Evolutionary conservation across 2,329 filamentous ascomycete species (phyloP).

Genomic region (Ustilaginoidea virens): DNA sequence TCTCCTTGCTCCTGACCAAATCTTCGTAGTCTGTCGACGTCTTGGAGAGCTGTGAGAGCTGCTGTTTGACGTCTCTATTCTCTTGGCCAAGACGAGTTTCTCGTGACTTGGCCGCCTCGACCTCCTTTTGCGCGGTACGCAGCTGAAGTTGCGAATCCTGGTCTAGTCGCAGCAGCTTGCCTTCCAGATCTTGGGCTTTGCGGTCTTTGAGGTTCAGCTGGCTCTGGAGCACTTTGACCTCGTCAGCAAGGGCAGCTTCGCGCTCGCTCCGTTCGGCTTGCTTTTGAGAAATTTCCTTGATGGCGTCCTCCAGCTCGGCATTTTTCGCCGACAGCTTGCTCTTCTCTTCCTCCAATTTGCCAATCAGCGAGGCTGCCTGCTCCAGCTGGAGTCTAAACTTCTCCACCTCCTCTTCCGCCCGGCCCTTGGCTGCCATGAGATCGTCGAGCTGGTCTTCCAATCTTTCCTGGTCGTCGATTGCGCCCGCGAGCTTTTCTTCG

Average conservation of each 20-base stretch:
- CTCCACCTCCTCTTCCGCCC: constrained; percentile 71
- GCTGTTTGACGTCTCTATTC: constrained; percentile 67
- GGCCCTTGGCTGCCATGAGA: constrained; percentile 76
- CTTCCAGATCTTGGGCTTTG: constrained; percentile 77
- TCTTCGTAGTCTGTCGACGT: constrained; percentile 95
- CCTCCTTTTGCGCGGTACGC: constrained; percentile 60
- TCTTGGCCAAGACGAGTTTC: constrained; percentile 66
- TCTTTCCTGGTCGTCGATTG: constrained; percentile 84
- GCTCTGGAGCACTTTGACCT: constrained; percentile 83
- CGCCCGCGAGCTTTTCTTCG: constrained; percentile 80
- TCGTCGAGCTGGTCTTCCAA: constrained; percentile 89
- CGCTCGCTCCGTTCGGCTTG: constrained; percentile 61
- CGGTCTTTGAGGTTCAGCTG: constrained; percentile 79
- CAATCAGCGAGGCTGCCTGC: constrained; percentile 78
- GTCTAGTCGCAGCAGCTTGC: constrained; percentile 67
- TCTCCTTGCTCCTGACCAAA: constrained; percentile 83
- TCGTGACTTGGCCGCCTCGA: constrained; percentile 56
- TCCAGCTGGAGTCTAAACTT: constrained; percentile 69
- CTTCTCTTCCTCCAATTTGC: constrained; percentile 76
- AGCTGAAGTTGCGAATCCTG: constrained; percentile 83
- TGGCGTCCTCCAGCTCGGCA: constrained; percentile 50
- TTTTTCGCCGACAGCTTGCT: constrained; percentile 53
- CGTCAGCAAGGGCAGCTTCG: constrained; percentile 62
- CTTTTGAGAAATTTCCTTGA: constrained; percentile 53
- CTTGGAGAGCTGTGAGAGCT: constrained; percentile 72